Base-by-base conservation (phyloP, 768 basidiomycete genomes). In the Boletales sp. region DNA sequence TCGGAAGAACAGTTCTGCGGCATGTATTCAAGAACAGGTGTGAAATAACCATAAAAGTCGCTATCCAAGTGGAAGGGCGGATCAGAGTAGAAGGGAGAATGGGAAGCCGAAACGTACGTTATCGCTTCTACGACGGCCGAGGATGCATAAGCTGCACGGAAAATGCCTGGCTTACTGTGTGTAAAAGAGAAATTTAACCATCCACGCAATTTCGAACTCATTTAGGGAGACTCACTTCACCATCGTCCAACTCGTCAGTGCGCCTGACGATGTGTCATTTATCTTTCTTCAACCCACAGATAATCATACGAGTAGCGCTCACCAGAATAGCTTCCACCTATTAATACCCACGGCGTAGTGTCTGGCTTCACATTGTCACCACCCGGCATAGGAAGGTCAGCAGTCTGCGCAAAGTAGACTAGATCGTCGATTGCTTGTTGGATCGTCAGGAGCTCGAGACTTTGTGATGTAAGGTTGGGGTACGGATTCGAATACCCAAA, bases 401-500 rank as follows among this genome's bases (percentile, higher is more conserved):
- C n/a, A n/a, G n/a, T n/a, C n/a, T n/a, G n/a, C n/a, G n/a, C n/a
- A n/a, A n/a, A n/a, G n/a, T n/a, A n/a, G n/a, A n/a, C n/a, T n/a
- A n/a, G n/a, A n/a, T n/a, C n/a, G n/a, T n/a, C n/a, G n/a, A n/a
- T n/a, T n/a, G n/a, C n/a, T n/a, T n/a, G n/a, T n/a, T n/a, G n/a
- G n/a, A n/a, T n/a, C n/a, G n/a, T n/a, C n/a, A n/a, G n/a, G n/a
- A n/a, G n/a, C n/a, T n/a, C n/a, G n/a, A n/a, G n/a, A n/a, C n/a
- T n/a, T n/a, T n/a, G n/a, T n/a, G n/a, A n/a, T n/a, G 72, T 78
- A 21, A 89, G 74, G 62, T 87, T 75, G n/a, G 77, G 70, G 43
- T 74, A 76, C 5, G 87, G 87, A 61, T 87, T 90, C 50, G 86
- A 88, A n/a, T 78, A 66, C 15, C 87, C 87, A 54, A 82, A 88